Base-by-base conservation (phyloP, 2,329 filamentous ascomycete genomes). In the Cytospora piceicola region DNA sequence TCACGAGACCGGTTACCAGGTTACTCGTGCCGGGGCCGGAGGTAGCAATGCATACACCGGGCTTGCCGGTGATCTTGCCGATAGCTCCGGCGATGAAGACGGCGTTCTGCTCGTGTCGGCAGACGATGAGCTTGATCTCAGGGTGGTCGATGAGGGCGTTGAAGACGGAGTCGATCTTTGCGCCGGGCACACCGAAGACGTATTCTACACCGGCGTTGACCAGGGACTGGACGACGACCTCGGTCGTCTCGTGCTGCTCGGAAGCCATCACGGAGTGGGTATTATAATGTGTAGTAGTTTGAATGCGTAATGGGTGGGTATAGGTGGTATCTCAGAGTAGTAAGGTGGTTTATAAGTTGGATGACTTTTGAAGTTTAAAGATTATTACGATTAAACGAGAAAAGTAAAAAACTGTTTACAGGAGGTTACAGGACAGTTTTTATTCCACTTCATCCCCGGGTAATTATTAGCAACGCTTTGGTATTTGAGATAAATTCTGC, bases 91-190 rank as follows among this genome's bases (percentile, higher is more conserved):
- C 80, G 74, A 83, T 83, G 72, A 83, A 81, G 8, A 80, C 80
- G 20, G 80, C 80, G 69, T 83, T 83, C 64, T 83, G 81, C 69
- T 83, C 81, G 68, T 83, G 81, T 20, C 81, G 75, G 65, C 79
- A 81, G 15, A 83, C 77, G 29, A 83, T 73, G 20, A 83, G 74
- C 65, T 76, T 75, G 72, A 82, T 81, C 66, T 81, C 79, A 1
- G 79, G 77, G 63, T 81, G 80, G 71, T 82, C 80, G 58, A 74
- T 65, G 4, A 82, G 74, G 6, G 75, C 77, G 71, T 82, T 79
- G 74, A 82, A 83, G 53, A 83, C 75, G 49, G 79, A 77, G 72
- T 83, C 81, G 62, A 83, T 78, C 69, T 81, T 81, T 46, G 79
- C 79, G n/a, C 79, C 79, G 1, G 80, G 80, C 11, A 82, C 80